phyloP scores from a whole-genome alignment of 331 rosid species.

The Acacia pycnantha region DNA sequence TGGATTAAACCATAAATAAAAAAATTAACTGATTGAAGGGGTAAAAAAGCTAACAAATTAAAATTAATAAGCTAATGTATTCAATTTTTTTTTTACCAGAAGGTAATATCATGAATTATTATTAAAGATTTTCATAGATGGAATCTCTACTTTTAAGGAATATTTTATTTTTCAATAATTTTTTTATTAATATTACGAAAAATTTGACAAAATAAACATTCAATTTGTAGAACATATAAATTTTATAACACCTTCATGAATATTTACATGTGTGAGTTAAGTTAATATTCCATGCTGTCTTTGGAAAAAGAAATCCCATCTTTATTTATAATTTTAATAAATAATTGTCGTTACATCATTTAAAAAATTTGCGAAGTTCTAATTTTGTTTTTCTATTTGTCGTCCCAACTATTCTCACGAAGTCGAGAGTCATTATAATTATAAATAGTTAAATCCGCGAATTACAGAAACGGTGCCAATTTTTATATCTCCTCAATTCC shows the following conservation, averaged over 20 bases:
- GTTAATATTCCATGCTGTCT: background rate
- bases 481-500: background rate
- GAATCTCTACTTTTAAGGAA: no score
- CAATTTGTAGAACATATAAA: no score
- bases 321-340: background rate
- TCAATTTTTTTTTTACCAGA: no score
- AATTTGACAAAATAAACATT: background rate
- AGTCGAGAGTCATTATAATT: background rate
- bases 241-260: no score
- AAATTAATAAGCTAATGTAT: no score
- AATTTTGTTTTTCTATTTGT: background rate
- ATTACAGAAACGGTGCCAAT: background rate
- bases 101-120: no score
- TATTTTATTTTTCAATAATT: no score
- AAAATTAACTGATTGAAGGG: no score
- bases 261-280: background rate
- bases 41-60: no score
- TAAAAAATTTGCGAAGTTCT: background rate
- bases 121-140: background rate
- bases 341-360: background rate
- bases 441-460: background rate
- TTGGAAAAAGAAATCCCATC: background rate
- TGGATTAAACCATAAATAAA: no score
- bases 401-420: background rate
- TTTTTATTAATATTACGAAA: no score